A percentile compares a stretch with the other conserved stretches of the same genome.
phyloP scores from a whole-genome alignment of 2,329 filamentous ascomycete species.

The Trichoderma brevicompactum region DNA sequence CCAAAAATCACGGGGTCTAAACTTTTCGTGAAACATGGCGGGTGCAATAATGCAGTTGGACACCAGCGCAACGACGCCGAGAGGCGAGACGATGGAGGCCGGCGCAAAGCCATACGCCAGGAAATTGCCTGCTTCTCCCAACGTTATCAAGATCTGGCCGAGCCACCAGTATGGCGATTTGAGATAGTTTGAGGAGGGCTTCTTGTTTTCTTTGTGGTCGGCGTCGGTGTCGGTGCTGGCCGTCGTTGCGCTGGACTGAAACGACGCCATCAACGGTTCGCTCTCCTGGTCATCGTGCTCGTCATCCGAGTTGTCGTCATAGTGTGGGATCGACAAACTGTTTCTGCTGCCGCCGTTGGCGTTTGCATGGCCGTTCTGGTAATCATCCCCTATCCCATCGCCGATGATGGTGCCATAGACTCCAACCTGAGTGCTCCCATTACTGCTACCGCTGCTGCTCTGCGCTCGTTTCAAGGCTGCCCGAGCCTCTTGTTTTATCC shows the following conservation, averaged over 20 bases:
- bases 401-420: constrained; percentile 44
- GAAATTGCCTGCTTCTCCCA: constrained; percentile 96
- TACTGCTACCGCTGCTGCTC: constrained; percentile 28
- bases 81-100: constrained; percentile 92
- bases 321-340: not conserved
- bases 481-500: constrained; percentile 59
- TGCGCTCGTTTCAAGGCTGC: constrained; percentile 56
- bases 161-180: constrained; percentile 95
- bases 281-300: constrained; percentile 47
- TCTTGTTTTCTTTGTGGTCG: constrained; percentile 39
- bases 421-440: constrained; percentile 35
- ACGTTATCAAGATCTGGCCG: constrained; percentile 87
- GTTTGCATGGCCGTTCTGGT: constrained; percentile 32
- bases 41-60: constrained; percentile 98
- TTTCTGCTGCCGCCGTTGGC: constrained; percentile 28
- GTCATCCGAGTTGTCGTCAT: constrained; percentile 22
- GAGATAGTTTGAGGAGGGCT: constrained; percentile 72
- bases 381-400: constrained; percentile 27
- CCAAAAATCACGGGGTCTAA: constrained; percentile 81
- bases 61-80: constrained; percentile 94
- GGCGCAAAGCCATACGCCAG: constrained; percentile 97
- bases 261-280: constrained; percentile 58
- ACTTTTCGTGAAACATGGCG: constrained; percentile 87
- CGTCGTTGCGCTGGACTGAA: constrained; percentile 46
- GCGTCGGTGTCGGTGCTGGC: constrained; percentile 34